Evolutionary conservation across 2,329 filamentous ascomycete species (phyloP), one percentile per base, ranked within the genome.

Genomic region (Apiospora saccharicola): DNA sequence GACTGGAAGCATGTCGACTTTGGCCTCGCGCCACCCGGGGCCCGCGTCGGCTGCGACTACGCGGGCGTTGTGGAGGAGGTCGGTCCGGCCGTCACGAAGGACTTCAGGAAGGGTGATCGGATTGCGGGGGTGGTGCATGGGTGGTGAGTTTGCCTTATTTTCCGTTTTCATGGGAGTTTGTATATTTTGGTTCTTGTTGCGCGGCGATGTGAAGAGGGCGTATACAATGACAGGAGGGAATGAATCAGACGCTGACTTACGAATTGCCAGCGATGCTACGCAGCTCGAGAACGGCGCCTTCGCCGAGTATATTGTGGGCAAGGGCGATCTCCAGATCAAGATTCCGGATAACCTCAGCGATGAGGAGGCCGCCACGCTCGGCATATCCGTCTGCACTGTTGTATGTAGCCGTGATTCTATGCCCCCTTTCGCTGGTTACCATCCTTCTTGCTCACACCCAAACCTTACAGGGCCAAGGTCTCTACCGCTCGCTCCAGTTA

Each of bases 51-150:
- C n/a, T 85, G 82, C 70, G 86, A 88, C 76, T 88, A 83, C 71
- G 82, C 83, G 41, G 86, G 87, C 51, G 76, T 84, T 19, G 83
- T 89, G 2, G 82, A 85, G 49, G 82, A 85, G 70, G 80, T 88
- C 34, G 87, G 86, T 12, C 71, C 76, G 4, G 81, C 81, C 46
- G 83, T 86, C 26, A 84, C 78, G 22, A 83, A 83, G 73, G 71
- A 77, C 7, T 83, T 86, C 72, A 82, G 82, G 75, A 83, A 82
- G 70, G 87, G 87, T 2, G 87, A 89, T 73, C 82, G 86, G 53
- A 79, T 88, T 44, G 77, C 79, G 34, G 87, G 86, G 6, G 75
- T 82, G 16, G 76, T 73, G 1, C 83, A 85, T 69, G 85, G 85
- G 47, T 68, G 71, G 74, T 77, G 67, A 64, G 74, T 73, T 12